Evolutionary conservation across 352 stramenopile species (phyloP).

Genomic region (Phytophthora boehmeriae): DNA sequence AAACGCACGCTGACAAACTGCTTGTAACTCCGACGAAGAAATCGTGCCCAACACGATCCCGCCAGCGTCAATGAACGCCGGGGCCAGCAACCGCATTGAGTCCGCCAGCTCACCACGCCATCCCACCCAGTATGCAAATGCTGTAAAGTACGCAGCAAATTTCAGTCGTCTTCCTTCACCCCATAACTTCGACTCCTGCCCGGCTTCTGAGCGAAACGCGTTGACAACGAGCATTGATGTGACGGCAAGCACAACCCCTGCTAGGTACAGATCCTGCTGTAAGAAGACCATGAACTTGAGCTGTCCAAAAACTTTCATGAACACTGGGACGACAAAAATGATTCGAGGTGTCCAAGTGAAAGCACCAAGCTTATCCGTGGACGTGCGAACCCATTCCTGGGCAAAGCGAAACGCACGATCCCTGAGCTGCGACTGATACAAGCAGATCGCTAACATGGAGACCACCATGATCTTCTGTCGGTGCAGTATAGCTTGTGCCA

Average conservation of each 20-base stretch:
- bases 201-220: conserved; percentile 30
- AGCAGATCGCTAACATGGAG: conserved; percentile 69
- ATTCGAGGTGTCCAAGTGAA: conserved; percentile 63
- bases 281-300: conserved; percentile 81
- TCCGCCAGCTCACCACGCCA: conserved; percentile 59
- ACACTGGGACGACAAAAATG: conserved; percentile 54
- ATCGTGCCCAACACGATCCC: conserved; percentile 63
- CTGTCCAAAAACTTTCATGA: conserved; percentile 75
- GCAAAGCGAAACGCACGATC: conserved; percentile 35
- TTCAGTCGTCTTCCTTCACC: conserved; percentile 73
- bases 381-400: conserved; percentile 59
- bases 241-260: conserved; percentile 40
- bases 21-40: conserved; percentile 48
- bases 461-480: conserved; percentile 78
- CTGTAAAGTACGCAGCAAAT: conserved; percentile 58
- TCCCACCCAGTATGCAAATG: conserved; percentile 64
- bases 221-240: conserved; percentile 43
- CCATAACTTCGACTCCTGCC: conserved; percentile 50
- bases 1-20: conserved; percentile 47
- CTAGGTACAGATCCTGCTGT: conserved; percentile 53
- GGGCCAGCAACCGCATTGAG: conserved; percentile 52
- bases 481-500: conserved; percentile 61
- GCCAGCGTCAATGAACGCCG: conserved; percentile 68
- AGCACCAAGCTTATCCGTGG: conserved; percentile 67
- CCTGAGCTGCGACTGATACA: conserved; percentile 66